A percentile compares a stretch with the other conserved stretches of the same genome.
Conservation (phyloP, 2,329 filamentous ascomycete genomes). For the Nemania sp. region DNA sequence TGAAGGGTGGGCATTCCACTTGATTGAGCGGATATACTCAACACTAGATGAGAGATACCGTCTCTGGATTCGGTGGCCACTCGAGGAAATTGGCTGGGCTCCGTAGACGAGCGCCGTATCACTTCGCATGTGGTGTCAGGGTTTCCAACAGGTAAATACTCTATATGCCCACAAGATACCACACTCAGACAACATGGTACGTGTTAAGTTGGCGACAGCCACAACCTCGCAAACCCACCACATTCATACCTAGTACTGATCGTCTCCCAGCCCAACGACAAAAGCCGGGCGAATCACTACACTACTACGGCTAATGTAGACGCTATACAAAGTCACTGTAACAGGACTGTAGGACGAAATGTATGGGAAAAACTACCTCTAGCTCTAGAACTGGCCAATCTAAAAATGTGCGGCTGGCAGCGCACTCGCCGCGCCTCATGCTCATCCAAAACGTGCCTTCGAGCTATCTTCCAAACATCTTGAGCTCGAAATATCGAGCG, state of each 20-base stretch:
- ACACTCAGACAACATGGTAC: no score
- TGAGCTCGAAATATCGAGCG: conserved; percentile 54
- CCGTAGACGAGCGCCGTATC: conserved; percentile 11
- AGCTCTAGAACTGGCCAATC: not conserved
- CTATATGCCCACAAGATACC: not conserved
- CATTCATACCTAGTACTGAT: no score
- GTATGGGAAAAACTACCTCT: not conserved
- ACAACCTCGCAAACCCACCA: no score
- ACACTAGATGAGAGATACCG: conserved; percentile 35
- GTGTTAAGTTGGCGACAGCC: no score
- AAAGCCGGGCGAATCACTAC: no score
- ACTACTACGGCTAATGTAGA: no score
- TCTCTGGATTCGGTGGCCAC: conserved; percentile 40
- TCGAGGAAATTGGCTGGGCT: conserved; percentile 39
- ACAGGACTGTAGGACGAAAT: not conserved
- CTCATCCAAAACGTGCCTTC: not conserved
- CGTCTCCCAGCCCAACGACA: no score
- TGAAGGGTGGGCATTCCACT: conserved; percentile 37
- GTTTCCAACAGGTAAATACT: not conserved
- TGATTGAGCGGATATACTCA: conserved; percentile 37
- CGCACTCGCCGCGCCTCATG: not conserved
- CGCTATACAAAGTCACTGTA: no score
- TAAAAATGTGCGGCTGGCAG: not conserved
- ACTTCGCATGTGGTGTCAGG: not conserved
- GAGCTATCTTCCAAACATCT: conserved; percentile 46